Conservation (phyloP, 164 flowering plant species). For the Paratinospora sagittata region DNA sequence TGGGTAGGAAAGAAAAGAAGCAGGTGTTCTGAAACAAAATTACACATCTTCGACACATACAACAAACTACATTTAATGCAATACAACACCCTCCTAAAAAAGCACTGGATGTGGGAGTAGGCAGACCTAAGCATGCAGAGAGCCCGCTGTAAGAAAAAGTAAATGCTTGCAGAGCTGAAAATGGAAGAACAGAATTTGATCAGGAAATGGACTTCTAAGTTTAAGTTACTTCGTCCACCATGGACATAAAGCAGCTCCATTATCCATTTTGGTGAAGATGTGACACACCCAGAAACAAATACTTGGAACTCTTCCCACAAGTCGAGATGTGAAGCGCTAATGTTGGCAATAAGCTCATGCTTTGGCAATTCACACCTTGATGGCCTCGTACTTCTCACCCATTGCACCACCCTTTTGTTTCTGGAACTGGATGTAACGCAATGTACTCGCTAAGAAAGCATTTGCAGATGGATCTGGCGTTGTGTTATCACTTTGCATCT, state of each 20-base stretch:
- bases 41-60: not conserved
- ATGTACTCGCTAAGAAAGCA: conserved; percentile 82
- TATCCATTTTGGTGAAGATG: not conserved
- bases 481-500: conserved; percentile 71
- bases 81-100: not conserved
- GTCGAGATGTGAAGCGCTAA: not conserved
- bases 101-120: not conserved
- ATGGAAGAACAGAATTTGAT: not conserved
- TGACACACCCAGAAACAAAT: not conserved
- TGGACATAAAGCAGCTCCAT: not conserved
- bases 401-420: conserved; percentile 90
- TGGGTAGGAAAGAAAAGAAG: not conserved
- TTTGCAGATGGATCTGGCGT: conserved; percentile 57
- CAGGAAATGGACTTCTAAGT: not conserved
- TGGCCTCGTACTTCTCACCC: conserved; percentile 73
- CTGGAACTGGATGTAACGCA: conserved; percentile 82
- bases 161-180: not conserved
- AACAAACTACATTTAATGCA: not conserved
- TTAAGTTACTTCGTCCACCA: not conserved
- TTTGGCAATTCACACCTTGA: conserved; percentile 45
- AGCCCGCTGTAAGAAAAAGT: no score
- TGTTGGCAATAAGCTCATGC: not conserved
- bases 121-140: not conserved
- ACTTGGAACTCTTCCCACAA: not conserved
- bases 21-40: not conserved